Base-by-base conservation (phyloP, 2,329 filamentous ascomycete genomes). In the Rhytidhysteron rufulum region DNA sequence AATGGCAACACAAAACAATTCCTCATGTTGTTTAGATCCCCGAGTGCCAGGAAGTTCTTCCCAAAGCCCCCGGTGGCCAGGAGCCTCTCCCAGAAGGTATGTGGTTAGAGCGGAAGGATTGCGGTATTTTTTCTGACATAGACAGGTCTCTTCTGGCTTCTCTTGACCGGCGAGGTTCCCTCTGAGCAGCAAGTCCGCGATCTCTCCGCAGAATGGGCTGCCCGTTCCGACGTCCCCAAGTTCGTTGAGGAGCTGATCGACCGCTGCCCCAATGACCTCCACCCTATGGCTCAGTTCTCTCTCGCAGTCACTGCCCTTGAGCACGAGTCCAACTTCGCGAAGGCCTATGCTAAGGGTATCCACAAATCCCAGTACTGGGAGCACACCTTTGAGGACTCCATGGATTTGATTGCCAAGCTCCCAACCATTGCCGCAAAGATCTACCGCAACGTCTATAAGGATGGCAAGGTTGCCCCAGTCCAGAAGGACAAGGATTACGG, bases 371-470 rank as follows among this genome's bases (percentile, higher is more conserved):
- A 97, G 61, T 98, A 98, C 87, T 98, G 93, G 93, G 83, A 85
- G 73, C 90, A 97, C 81, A 96, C 90, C 60, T 98, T 94, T 65
- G 93, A 98, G 82, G 93, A 98, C 77, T 93, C 90, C 49, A 97
- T 98, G 91, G 91, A 98, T 75, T 79, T 98, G 70, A 98, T 98
- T 69, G 93, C 93, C 67, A 97, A 97, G 85, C 87, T 98, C 60
- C 93, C 93, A 68, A 96, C 88, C 70, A 96, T 98, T 63, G 93
- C 93, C 52, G 79, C 93, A 51, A 88, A 89, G 77, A 98, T 98
- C 81, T 98, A 98, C 85, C 93, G 95, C 79, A 98, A 98, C 72
- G 85, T 97, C 70, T 98, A 95, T 88, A 96, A 97, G 84, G 93
- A 95, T 66, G 93, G 93, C 76, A 97, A 97, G 85, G 91, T 98